Evolutionary conservation across 495 filamentous ascomycete genomes (phyloP), one percentile per base, ranked within the genome.

Genomic region (Xylaria sp.): DNA sequence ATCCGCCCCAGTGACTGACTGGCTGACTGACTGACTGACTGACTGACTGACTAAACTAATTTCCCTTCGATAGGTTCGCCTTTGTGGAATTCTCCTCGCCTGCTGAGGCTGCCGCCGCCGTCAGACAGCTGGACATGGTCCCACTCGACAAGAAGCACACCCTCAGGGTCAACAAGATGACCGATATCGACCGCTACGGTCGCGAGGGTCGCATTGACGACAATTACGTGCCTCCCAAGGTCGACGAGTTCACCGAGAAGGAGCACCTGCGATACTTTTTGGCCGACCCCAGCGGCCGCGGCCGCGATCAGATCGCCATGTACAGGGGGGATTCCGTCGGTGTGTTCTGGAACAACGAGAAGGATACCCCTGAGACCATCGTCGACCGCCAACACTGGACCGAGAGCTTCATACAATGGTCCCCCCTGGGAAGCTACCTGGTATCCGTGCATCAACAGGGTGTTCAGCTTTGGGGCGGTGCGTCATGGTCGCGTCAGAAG

Each of bases 291-390:
- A 92, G 90, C 71, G 93, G 90, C 61, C 93, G 96, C 33, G 93
- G 92, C 75, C 90, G 96, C 33, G 96, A 99, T 81, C 95, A 99
- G 81, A 93, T 98, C 74, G 92, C 92, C 75, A 93, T 98, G 86
- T 97, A 90, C 87, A 90, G 92, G 48, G 89, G 89, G 69, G 96
- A 98, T 53, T 90, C 90, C 68, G 96, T 99, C 21, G 94, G 93
- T 57, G 92, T 99, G 0, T 97, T 93, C 86, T 98, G 94, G 95
- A 98, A 98, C 84, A 96, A 93, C 88, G 95, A 97, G 84, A 93
- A 90, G 81, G 96, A 98, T 69, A 77, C 85, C 0, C 94, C 96
- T 17, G 96, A 98, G 83, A 88, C 89, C 52, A 88, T 97, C 35
- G 91, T 99, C 65, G 94, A 98, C 75, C 91, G 96, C 69, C 88